Conservation (phyloP, 1,139 yeast genomes). For the Candida neerlandica region DNA sequence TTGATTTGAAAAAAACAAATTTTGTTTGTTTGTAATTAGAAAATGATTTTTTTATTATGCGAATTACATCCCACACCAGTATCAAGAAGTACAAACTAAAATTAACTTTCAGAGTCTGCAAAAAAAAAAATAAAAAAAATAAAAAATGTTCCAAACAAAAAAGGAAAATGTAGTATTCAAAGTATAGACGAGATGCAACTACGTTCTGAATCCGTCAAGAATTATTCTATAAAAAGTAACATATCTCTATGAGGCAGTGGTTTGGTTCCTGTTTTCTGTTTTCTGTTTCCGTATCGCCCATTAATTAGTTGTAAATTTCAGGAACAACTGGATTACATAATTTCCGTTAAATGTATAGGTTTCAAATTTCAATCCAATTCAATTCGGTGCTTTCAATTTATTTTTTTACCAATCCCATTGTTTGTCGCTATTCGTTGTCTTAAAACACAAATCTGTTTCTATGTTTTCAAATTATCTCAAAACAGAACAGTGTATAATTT, state of each 20-base stretch:
- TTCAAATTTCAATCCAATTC: neutral
- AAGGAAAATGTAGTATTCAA: too few relatives aligned
- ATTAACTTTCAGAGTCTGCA: neutral
- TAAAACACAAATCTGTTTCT: neutral
- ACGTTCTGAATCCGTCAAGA: neutral
- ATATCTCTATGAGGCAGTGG: neutral
- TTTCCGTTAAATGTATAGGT: neutral
- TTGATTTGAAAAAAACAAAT: neutral
- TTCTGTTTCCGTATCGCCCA: neutral
- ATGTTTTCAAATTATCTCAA: neutral
- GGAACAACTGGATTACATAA: neutral
- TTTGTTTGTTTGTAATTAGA: conserved; percentile 4
- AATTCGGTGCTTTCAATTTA: neutral
- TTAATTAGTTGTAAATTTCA: neutral
- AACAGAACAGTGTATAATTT: neutral
- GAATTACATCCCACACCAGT: neutral
- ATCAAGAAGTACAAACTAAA: neutral
- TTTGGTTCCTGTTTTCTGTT: neutral
- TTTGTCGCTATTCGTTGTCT: neutral
- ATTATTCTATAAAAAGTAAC: neutral
- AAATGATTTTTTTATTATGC: conserved; percentile 1
- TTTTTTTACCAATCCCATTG: neutral
- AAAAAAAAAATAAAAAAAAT: neutral
- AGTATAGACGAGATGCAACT: neutral
- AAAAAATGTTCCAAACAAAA: too few relatives aligned